These are phyloP conservation scores for Jacaranda copaia DNA, from an alignment of 257 asterid species.

Conservation along the genomic window DNA sequence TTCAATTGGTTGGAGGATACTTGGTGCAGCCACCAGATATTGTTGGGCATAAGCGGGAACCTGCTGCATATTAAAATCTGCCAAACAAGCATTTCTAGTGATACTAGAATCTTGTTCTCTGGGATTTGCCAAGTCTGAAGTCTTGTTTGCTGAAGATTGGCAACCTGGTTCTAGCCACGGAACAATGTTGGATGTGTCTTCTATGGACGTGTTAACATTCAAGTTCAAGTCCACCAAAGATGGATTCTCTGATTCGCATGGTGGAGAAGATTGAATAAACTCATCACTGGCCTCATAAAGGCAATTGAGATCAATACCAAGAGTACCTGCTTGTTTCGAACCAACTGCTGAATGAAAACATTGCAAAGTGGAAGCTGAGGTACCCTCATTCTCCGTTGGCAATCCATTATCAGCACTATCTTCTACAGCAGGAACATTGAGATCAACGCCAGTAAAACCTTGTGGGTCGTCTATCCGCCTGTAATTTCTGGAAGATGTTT, in stretches of 20 bases:
- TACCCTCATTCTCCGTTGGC: constrained; percentile 12
- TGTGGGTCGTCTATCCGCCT: constrained; percentile 1
- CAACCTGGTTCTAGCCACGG: too few species aligned
- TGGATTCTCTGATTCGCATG: background rate
- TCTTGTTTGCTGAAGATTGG: constrained; percentile 26
- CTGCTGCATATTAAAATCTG: constrained; percentile 42
- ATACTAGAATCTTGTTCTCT: constrained; percentile 34
- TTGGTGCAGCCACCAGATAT: constrained; percentile 40
- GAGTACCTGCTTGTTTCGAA: constrained; percentile 34
- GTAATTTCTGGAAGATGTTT: constrained; percentile 22
- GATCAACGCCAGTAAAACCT: constrained; percentile 53
- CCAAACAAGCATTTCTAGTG: constrained; percentile 32
- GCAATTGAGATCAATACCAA: constrained; percentile 57
- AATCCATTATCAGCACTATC: constrained; percentile 37
- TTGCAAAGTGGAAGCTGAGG: constrained; percentile 21
- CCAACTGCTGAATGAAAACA: constrained; percentile 35
- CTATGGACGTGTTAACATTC: constrained; percentile 37
- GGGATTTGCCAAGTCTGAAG: constrained; percentile 30
- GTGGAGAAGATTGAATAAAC: constrained; percentile 26
- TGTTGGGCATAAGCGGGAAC: constrained; percentile 9
- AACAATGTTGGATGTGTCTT: constrained; percentile 22
- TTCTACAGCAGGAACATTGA: constrained; percentile 61
- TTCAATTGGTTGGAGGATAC: constrained; percentile 42
- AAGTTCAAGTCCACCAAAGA: constrained; percentile 44
- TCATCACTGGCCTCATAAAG: constrained; percentile 48